Base-by-base conservation (phyloP, 805 yeast species). In the Saturnispora sanitii region DNA sequence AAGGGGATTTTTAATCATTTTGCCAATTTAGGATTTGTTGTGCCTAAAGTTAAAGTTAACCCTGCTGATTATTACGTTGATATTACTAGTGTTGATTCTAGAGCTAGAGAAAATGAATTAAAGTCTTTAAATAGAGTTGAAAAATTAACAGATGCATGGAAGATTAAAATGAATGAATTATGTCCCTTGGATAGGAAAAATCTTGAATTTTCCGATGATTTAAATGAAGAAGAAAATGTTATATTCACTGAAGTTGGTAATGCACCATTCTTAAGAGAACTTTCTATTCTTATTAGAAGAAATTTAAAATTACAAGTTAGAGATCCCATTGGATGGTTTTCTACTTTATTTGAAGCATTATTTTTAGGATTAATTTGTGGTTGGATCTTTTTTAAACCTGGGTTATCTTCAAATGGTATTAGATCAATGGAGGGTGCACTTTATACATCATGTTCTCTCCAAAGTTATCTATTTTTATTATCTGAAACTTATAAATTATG, bases 321-420 rank as follows among this genome's bases (percentile, higher is more conserved):
- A 45, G 83, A 79, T 53, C 67, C 70, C 12, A 57, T 70, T 38
- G 75, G 79, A 0, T 53, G 68, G 62, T 61, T 50, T 30, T 62
- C 71, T 0, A 49, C 71, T 23, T 45, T 66, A 13, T 53, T 65
- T 13, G 72, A 71, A 20, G 55, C 69, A 0, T 39, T 72, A 0
- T 48, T 78, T 5, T 60, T 82, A 46, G 81, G 86, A 0, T 53
- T 75, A 2, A 61, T 77, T n/a, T 61, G 72, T 32, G 95, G 95
- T 0, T 82, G 92, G 87, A 69, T 85, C 32, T 85, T 79, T 52
- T 79, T 60, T 54, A 72, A 72, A 48, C 87, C 87, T 3, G 73
- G 69, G 16, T 67, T 70, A 3, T 65, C 73, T 11, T 47, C 77
- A 27, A 68, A 77, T 1, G 94, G 94, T 5, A 68, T 82, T 17